Base-by-base conservation (phyloP, 192 early-diverging fungal species). In the Dimargaris verticillata region DNA sequence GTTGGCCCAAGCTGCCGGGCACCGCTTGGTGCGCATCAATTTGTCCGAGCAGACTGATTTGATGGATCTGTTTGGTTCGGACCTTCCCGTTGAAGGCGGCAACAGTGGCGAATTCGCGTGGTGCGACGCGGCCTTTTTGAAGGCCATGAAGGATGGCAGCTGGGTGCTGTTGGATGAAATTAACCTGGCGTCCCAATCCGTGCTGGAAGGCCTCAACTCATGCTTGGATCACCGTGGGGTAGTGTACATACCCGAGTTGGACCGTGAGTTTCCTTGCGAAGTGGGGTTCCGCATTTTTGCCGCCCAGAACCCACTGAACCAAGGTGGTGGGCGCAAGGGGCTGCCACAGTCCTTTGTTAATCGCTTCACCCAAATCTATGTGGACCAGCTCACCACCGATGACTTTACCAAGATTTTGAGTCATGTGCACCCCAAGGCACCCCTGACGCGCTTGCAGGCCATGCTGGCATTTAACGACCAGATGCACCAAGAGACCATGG, bases 261-360 rank as follows among this genome's bases (percentile, higher is more conserved):
- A 96, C 61, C 75, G 83, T 44, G 78, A 85, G 51, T 97, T 99
- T 63, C 67, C 75, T 15, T 84, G 90, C 49, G 72, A 84, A 44
- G 73, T 74, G 1, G 85, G 83, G 25, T 99, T 97, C 76, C 70
- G 91, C 24, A 86, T 99, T 0, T 95, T 99, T 76, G 96, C 86
- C 46, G 93, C 93, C 0, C 96, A 99, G 70, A 99, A 99, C 66
- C 96, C 96, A 20, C 80, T 96, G 38, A 78, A 82, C 50, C 92
- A 99, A 72, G 96, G 96, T 61, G 96, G 96, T 60, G 96, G 96
- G 10, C 83, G 96, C 44, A 97, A 97, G 68, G 96, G 96, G n/a
- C 74, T 99, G 25, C 96, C 96, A 11, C 84, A 89, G 49, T 94
- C 91, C 24, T 99, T 99, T 68, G 84, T 95, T 46, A 97, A 99